A percentile compares a stretch with the other conserved stretches of the same genome.
Evolutionary conservation across 1,139 yeast genomes (phyloP).

Genomic region (Suhomyces atakaporum): DNA sequence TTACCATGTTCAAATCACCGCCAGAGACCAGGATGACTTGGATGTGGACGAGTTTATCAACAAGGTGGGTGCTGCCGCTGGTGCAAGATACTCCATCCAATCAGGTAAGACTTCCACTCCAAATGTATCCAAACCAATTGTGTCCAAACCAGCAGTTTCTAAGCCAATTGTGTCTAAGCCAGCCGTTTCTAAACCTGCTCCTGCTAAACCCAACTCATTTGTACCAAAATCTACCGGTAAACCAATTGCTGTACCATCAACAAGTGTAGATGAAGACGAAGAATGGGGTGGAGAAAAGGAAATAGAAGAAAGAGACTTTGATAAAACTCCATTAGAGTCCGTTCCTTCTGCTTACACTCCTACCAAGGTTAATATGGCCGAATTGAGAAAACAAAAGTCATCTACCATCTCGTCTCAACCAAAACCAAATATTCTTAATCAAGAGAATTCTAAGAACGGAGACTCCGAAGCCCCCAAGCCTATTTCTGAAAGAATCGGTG

Average conservation of each 20-base stretch:
- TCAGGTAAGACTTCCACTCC: slow-evolving; percentile 19
- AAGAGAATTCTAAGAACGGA: slow-evolving; percentile 26
- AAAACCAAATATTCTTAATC: slow-evolving; percentile 25
- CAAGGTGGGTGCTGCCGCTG: slow-evolving; percentile 87
- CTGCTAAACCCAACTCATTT: slow-evolving; percentile 23
- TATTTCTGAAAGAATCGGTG: slow-evolving; percentile 45
- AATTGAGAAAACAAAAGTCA: slow-evolving; percentile 48
- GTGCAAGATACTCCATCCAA: slow-evolving; percentile 87
- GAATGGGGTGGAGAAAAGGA: slow-evolving; percentile 69
- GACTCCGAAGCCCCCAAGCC: slow-evolving; percentile 23
- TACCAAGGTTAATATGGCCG: slow-evolving; percentile 49
- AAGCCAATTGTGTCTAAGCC: slow-evolving; percentile 28
- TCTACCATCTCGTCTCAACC: slow-evolving; percentile 50
- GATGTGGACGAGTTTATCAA: slow-evolving; percentile 73
- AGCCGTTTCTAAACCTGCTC: slow-evolving; percentile 16
- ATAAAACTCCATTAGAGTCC: slow-evolving; percentile 58
- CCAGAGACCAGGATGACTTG: slow-evolving; percentile 90
- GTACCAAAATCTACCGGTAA: slow-evolving; percentile 45
- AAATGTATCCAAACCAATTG: slow-evolving; percentile 24
- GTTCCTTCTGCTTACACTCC: slow-evolving; percentile 73
- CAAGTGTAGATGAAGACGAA: slow-evolving; percentile 43
- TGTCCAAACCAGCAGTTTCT: slow-evolving; percentile 24
- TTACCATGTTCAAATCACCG: slow-evolving; percentile 94
- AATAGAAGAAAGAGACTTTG: slow-evolving; percentile 69
- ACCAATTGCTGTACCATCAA: slow-evolving; percentile 28